Evolutionary conservation across 805 yeast genomes (phyloP).

Genomic region (Yarrowia sp.): DNA sequence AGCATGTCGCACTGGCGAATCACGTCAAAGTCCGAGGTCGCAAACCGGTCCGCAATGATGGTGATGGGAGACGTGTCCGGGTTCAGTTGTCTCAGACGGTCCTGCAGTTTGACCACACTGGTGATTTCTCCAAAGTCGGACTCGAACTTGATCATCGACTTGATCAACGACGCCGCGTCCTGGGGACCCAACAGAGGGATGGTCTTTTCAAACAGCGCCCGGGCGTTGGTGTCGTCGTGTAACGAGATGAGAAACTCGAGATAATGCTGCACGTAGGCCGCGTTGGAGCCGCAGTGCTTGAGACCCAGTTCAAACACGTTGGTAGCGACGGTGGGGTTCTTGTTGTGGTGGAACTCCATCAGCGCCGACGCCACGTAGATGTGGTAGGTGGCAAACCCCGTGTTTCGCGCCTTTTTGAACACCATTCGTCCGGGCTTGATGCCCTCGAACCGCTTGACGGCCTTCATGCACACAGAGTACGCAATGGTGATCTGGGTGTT

Average conservation of each 20-base stretch:
- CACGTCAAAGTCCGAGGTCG: constrained; percentile 43
- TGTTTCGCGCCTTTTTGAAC: constrained; percentile 73
- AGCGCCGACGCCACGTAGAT: constrained; percentile 82
- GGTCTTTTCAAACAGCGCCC: constrained; percentile 82
- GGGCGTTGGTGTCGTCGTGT: constrained; percentile 75
- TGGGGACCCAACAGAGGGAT: constrained; percentile 60
- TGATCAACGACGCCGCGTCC: constrained; percentile 57
- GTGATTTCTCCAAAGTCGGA: constrained; percentile 71
- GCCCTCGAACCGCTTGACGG: constrained; percentile 70
- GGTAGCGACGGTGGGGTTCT: constrained; percentile 65
- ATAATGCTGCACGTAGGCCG: constrained; percentile 70
- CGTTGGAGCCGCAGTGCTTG: constrained; percentile 61
- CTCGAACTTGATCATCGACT: constrained; percentile 70
- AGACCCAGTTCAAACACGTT: constrained; percentile 82
- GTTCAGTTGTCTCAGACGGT: constrained; percentile 68
- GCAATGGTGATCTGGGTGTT: constrained; percentile 60
- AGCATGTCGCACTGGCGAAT: constrained; percentile 42
- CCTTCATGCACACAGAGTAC: constrained; percentile 72
- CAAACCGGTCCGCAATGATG: constrained; percentile 50
- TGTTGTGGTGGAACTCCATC: constrained; percentile 73
- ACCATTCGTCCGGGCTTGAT: constrained; percentile 74
- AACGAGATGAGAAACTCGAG: constrained; percentile 71
- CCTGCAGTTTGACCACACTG: constrained; percentile 70
- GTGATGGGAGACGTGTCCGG: constrained; percentile 61
- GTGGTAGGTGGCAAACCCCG: constrained; percentile 69